Conservation (phyloP, 2,329 filamentous ascomycete species). For the Penicillium carneum region DNA sequence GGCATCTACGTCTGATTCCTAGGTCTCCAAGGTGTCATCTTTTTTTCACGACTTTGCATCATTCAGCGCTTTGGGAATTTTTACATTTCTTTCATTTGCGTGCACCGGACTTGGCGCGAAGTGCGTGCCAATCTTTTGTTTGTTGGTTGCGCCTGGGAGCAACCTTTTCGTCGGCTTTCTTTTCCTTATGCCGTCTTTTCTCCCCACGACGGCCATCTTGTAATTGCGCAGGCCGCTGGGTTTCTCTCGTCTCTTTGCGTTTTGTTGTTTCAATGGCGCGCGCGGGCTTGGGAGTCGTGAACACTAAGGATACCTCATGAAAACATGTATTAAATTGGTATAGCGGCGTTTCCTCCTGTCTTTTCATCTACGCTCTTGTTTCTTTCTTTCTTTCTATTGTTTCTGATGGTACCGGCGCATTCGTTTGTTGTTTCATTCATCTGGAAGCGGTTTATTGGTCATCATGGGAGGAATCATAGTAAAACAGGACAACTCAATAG, state of each 20-base stretch:
- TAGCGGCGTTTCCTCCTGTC: conserved; percentile 19
- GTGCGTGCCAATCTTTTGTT: background rate
- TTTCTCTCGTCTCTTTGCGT: background rate
- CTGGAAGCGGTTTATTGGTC: background rate
- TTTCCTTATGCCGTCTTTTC: background rate
- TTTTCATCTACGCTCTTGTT: background rate
- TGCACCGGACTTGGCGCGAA: background rate
- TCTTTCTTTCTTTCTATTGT: conserved; percentile 2
- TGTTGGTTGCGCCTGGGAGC: background rate
- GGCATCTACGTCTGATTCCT: conserved; percentile 1
- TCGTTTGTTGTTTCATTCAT: background rate
- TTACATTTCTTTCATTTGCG: background rate
- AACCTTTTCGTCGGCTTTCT: background rate
- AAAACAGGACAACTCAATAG: background rate
- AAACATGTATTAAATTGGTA: conserved; percentile 7
- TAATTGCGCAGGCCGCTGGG: conserved; percentile 11
- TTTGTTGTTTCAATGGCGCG: background rate
- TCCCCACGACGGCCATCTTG: conserved; percentile 18
- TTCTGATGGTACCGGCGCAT: background rate
- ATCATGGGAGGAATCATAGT: conserved; percentile 10
- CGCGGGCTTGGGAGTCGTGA: conserved; percentile 18
- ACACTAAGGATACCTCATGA: conserved; percentile 22
- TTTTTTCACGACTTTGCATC: background rate
- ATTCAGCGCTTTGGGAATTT: background rate
- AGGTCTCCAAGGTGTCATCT: background rate